Evolutionary conservation across 306 rosid genomes (phyloP), one percentile per base, ranked within the genome.

Genomic region (Casuarina glauca): DNA sequence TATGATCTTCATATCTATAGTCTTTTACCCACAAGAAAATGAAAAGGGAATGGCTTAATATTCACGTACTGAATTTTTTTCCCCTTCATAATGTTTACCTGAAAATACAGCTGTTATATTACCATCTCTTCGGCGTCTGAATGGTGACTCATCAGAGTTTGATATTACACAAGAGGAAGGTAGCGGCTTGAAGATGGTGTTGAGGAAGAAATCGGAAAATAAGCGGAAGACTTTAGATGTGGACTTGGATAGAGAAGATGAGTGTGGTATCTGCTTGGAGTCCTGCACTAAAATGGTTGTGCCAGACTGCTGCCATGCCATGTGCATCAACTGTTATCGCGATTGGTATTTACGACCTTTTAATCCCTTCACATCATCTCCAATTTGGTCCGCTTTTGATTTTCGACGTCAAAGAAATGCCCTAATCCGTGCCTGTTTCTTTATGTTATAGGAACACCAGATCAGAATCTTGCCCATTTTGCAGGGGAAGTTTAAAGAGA

Each of bases 241-340:
- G n/a, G 91, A 90, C 45, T 51, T 54, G 60, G 93, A 90, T 43
- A 81, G 93, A 82, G 97, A 90, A 77, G 85, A 86, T 58, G 97
- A 92, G 79, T 92, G 97, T 71, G 97, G 97, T 71, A 89, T 92
- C 78, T 92, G 96, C 89, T 83, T 90, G 73, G 97, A 88, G 86
- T 79, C 86, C 12, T 85, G 90, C 80, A 75, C 92, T 78, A 92
- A 89, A 90, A 82, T 92, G 78, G 92, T 90, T 57, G 84, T 90
- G 86, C 97, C 97, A 36, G 79, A 87, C 60, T 92, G 96, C 83
- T 92, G 91, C 80, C 97, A 92, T 64, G 88, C 93, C 12, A 87
- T 92, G 97, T 92, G 97, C 86, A 87, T 86, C 82, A 84, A 90
- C 44, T 92, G 97, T 86, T 92, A 89, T 83, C 88, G 39, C 4